phyloP scores from a whole-genome alignment of 169 alveolate genomes.

The Hepatocystis sp. region DNA sequence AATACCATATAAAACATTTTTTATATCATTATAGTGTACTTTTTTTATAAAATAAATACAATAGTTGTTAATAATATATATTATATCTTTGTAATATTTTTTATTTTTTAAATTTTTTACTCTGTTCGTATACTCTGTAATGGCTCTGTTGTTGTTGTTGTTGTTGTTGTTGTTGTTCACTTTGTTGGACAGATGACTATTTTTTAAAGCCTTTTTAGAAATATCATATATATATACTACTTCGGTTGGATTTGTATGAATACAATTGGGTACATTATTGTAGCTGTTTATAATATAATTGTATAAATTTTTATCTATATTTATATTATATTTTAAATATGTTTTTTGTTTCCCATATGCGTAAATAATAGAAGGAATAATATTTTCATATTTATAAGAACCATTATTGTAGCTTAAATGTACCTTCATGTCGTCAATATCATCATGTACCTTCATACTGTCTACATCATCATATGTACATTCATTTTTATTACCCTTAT shows the following conservation, averaged over 20 bases:
- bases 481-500: slow-evolving; percentile 3
- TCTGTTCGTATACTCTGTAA: background rate
- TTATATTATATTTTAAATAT: slow-evolving; percentile 48
- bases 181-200: slow-evolving; percentile 26
- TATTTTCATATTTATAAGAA: slow-evolving; percentile 42
- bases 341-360: slow-evolving; percentile 70
- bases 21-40: slow-evolving; percentile 67
- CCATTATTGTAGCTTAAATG: slow-evolving; percentile 2
- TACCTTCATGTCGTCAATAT: slow-evolving; percentile 8
- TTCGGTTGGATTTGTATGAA: slow-evolving; percentile 15
- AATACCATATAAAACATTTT: slow-evolving; percentile 68
- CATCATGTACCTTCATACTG: background rate
- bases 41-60: slow-evolving; percentile 19
- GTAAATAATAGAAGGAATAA: slow-evolving; percentile 63
- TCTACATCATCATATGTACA: background rate
- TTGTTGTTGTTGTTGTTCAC: slow-evolving; percentile 1
- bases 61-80: slow-evolving; percentile 46
- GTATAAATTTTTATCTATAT: slow-evolving; percentile 48
- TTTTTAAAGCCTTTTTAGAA: slow-evolving; percentile 35
- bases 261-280: slow-evolving; percentile 1
- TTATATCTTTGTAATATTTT: slow-evolving; percentile 62
- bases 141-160: background rate
- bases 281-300: slow-evolving; percentile 43
- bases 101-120: slow-evolving; percentile 14
- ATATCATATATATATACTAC: slow-evolving; percentile 34